Conservation (phyloP, 306 rosid species). For the Ochetophila trinervis region DNA sequence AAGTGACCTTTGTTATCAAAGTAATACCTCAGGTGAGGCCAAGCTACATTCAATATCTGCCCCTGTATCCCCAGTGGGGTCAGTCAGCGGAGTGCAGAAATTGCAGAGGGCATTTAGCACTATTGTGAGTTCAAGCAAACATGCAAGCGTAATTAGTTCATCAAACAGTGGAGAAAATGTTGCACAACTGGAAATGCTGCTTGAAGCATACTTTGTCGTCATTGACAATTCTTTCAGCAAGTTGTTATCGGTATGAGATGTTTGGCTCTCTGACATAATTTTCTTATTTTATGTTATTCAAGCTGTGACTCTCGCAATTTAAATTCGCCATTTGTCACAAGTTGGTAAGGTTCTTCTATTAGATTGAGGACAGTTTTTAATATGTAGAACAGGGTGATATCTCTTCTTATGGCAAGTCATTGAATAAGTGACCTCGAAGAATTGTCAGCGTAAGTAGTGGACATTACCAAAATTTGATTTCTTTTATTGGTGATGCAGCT, state of each 20-base stretch:
- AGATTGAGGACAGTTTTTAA: no score
- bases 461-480: conserved; percentile 19
- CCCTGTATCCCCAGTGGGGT: conserved; percentile 70
- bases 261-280: conserved; percentile 21
- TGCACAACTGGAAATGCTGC: conserved; percentile 57
- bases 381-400: no score
- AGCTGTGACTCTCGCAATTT: background rate
- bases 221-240: conserved; percentile 45
- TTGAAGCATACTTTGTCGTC: conserved; percentile 49
- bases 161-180: conserved; percentile 62
- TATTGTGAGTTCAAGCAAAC: conserved; percentile 56
- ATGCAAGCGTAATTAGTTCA: conserved; percentile 57
- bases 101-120: conserved; percentile 80
- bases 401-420: conserved; percentile 1
- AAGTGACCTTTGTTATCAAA: conserved; percentile 46
- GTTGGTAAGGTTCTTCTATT: no score
- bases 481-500: conserved; percentile 41
- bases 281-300: conserved; percentile 11
- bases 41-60: conserved; percentile 58
- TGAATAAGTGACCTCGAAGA: background rate
- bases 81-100: conserved; percentile 40
- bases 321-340: no score
- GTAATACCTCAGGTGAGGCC: conserved; percentile 23
- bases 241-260: conserved; percentile 41
- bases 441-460: conserved; percentile 2